phyloP scores from a whole-genome alignment of 2,329 filamentous ascomycete genomes.

The Amylocarpus encephaloides region DNA sequence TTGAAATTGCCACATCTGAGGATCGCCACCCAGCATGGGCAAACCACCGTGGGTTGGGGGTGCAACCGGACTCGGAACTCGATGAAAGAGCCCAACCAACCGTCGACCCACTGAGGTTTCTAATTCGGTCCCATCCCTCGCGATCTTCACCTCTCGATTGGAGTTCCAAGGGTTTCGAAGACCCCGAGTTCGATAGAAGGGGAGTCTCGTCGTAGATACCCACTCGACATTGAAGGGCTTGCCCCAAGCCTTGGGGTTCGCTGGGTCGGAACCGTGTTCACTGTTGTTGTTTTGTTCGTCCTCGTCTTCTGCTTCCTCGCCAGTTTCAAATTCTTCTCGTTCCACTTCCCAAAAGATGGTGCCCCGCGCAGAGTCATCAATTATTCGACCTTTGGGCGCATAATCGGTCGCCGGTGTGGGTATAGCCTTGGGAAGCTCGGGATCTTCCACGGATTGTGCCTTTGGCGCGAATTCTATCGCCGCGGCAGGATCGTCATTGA shows the following conservation, averaged over 20 bases:
- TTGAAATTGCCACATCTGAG: constrained; percentile 22
- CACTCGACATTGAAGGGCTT: constrained; percentile 90
- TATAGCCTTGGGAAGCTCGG: constrained; percentile 72
- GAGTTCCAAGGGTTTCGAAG: constrained; percentile 92
- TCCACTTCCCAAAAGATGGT: constrained; percentile 96
- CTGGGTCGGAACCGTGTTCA: constrained; percentile 33
- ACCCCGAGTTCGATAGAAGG: constrained; percentile 83
- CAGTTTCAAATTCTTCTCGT: constrained; percentile 39
- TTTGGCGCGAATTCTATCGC: constrained; percentile 65
- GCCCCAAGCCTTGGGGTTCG: constrained; percentile 58
- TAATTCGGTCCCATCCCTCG: constrained; percentile 86
- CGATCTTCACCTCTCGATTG: constrained; percentile 93
- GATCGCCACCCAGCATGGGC: constrained; percentile 18
- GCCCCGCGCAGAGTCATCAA: constrained; percentile 86
- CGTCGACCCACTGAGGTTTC: constrained; percentile 74
- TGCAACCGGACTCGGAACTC: constrained; percentile 30
- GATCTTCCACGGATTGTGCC: constrained; percentile 49
- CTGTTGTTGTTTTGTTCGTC: constrained; percentile 34
- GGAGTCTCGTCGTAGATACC: constrained; percentile 75
- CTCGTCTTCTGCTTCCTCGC: constrained; percentile 41
- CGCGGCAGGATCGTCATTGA: constrained; percentile 67
- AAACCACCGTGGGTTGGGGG: constrained; percentile 16
- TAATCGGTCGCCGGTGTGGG: constrained; percentile 70
- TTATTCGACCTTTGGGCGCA: constrained; percentile 77
- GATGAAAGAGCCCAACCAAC: constrained; percentile 73